Base-by-base conservation (phyloP, 1,284 basidiomycete genomes). In the Puccinia polysora region DNA sequence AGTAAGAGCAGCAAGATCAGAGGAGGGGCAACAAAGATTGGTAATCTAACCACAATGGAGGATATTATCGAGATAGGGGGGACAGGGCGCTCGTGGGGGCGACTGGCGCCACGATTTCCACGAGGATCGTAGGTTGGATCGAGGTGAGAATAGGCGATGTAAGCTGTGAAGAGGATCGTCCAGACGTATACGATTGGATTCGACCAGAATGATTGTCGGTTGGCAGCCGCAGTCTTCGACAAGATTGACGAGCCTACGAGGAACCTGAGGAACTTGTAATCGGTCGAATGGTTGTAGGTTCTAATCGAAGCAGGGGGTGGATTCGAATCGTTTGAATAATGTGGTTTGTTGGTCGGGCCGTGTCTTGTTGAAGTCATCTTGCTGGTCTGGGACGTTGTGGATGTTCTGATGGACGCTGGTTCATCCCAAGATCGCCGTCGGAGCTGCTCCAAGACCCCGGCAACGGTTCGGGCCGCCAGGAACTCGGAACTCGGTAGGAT, bases 141-240 rank as follows among this genome's bases (percentile, higher is more conserved):
- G n/a, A n/a, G n/a, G n/a, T 45, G 10, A 45, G 40, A 45, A 45
- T 45, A 45, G 10, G 68, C 56, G 5, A 45, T 18, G 58, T 63
- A 63, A 18, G 43, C n/a, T 20, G 49, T 71, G 45, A 53, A 71
- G 28, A n/a, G n/a, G 34, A 47, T 63, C 2, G 59, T 43, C 68
- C 68, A 71, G 20, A 71, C 15, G 20, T 71, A 71, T n/a, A 71
- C 25, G 23, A 62, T 30, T 45, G 68, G 68, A 43, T 62, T 71
- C 6, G 38, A 25, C 70, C 70, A 72, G 53, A 72, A 72, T 6
- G 45, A 40, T 2, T 43, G 5, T 18, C 32, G 45, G 62, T 64
- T 72, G 2, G 62, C 62, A 4, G 53, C 6, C 0, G 50, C 60
- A 8, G 60, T 72, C 6, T 32, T 23, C 0, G 50, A 47, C 25